Base-by-base conservation (phyloP, 2,329 filamentous ascomycete species). In the Ophiostoma ips region DNA sequence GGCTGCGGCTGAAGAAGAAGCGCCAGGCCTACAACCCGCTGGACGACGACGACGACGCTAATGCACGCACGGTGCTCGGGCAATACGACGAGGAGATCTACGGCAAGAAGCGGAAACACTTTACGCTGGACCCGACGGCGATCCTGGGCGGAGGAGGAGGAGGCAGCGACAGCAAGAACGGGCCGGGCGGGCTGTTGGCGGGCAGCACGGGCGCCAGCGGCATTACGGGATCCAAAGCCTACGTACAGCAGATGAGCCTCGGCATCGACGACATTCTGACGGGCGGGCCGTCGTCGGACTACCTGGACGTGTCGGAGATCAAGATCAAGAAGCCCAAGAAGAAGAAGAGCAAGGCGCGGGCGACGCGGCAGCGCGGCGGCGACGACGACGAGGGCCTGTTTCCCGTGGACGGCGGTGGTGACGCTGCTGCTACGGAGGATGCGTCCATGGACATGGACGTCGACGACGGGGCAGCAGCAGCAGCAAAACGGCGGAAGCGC, bases 71-170 rank as follows among this genome's bases (percentile, higher is more conserved):
- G 6, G 80, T 98, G 21, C 68, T 98, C 38, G 79, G 85, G 13
- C 90, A 98, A 58, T 98, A 98, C 61, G 92, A 96, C 59, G 92
- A 96, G 56, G 90, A 95, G 61, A 94, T 95, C 49, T 78, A 84
- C 34, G 88, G 88, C 50, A 95, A 94, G 67, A 92, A 94, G 68
- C 71, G 75, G 50, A 95, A 94, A 63, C 76, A 77, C 21, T 98
- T 98, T 59, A 95, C 86, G 0, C 71, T 98, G 15, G 87, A 94
- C 63, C 81, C 81, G 2, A 75, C 81, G 54, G 89, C 88, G 3
- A 81, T 78, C 33, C 81, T 70, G 21, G 75, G 76, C 13, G 81
- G 85, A 3, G 16, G 19, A 9, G 33, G 33, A 11, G 33, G 33
- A 57, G 71, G 82, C 45, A 68, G 75, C 16, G 76, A 80, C 54